Percentiles rank a stretch among this genome's conserved stretches.
Conservation (phyloP, 345 rosid genomes). For the Rubroshorea leprosula region DNA sequence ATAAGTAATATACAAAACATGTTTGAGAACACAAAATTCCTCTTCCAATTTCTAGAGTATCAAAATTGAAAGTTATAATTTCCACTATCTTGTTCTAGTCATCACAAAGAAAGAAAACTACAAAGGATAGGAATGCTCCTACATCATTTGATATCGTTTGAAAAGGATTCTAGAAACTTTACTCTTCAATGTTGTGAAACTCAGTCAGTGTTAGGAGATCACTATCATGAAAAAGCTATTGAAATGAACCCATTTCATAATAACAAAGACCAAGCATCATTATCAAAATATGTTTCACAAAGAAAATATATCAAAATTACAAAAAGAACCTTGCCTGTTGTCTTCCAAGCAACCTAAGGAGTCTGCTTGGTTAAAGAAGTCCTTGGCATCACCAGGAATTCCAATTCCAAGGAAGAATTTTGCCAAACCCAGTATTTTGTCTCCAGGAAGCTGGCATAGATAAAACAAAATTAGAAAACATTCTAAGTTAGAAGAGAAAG, state of each 20-base stretch:
- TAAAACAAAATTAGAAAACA: slow-evolving; percentile 18
- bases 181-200: background rate
- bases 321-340: slow-evolving; percentile 52
- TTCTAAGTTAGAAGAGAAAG: background rate
- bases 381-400: slow-evolving; percentile 82
- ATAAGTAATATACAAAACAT: no score
- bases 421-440: slow-evolving; percentile 76
- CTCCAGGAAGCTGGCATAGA: slow-evolving; percentile 72
- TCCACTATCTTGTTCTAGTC: no score
- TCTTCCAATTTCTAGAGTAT: no score
- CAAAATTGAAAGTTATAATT: no score
- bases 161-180: background rate
- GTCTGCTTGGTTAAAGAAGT: slow-evolving; percentile 75
- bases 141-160: background rate
- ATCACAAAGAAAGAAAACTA: no score
- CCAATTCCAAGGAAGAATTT: slow-evolving; percentile 84
- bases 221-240: background rate
- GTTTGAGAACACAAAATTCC: no score
- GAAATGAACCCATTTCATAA: background rate
- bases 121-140: background rate
- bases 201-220: slow-evolving; percentile 1
- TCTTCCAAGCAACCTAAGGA: slow-evolving; percentile 77
- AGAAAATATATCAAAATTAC: background rate
- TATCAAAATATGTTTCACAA: background rate
- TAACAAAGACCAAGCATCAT: background rate